These are phyloP conservation scores for Porpolomopsis calyptriformis DNA, from an alignment of 768 basidiomycete species.

Conservation along the genomic window DNA sequence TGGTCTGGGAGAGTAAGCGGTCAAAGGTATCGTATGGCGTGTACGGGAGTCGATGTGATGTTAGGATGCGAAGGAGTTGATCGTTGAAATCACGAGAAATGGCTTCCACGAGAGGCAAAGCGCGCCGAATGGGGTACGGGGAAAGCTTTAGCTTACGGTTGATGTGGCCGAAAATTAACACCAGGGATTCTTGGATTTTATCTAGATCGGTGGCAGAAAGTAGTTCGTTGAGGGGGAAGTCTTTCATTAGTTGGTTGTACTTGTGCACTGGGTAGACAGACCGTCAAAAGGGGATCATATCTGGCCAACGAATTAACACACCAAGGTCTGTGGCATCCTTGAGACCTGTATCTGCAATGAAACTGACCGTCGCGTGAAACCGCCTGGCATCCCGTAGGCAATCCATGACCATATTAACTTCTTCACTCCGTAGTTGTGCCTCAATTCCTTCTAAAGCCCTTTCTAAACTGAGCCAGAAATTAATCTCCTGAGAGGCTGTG, in stretches of 20 bases:
- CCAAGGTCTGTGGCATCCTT: conserved; percentile 88
- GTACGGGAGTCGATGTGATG: conserved; percentile 84
- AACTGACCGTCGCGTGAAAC: conserved; percentile 94
- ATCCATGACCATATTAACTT: conserved; percentile 88
- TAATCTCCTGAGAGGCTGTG: conserved; percentile 97
- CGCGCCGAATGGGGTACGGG: conserved; percentile 92
- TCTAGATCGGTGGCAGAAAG: conserved; percentile 93
- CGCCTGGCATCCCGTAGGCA: conserved; percentile 92
- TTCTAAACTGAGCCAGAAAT: conserved; percentile 96
- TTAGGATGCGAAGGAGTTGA: conserved; percentile 82
- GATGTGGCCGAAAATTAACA: conserved; percentile 84
- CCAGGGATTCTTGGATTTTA: conserved; percentile 84
- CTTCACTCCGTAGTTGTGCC: conserved; percentile 80
- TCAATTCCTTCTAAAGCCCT: conserved; percentile 90
- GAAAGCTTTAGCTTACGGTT: conserved; percentile 94
- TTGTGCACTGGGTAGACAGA: conserved; percentile 68
- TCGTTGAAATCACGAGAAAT: conserved; percentile 98
- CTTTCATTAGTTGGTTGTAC: conserved; percentile 98
- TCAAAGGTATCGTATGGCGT: conserved; percentile 94
- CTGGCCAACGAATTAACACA: conserved; percentile 23
- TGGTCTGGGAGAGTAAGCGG: conserved; percentile 62
- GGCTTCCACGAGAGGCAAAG: conserved; percentile 93
- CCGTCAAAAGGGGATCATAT: not conserved
- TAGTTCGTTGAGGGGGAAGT: conserved; percentile 94
- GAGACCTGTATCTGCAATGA: conserved; percentile 94